Conservation (phyloP, 306 rosid genomes). For the Pachyrhizus erosus region DNA sequence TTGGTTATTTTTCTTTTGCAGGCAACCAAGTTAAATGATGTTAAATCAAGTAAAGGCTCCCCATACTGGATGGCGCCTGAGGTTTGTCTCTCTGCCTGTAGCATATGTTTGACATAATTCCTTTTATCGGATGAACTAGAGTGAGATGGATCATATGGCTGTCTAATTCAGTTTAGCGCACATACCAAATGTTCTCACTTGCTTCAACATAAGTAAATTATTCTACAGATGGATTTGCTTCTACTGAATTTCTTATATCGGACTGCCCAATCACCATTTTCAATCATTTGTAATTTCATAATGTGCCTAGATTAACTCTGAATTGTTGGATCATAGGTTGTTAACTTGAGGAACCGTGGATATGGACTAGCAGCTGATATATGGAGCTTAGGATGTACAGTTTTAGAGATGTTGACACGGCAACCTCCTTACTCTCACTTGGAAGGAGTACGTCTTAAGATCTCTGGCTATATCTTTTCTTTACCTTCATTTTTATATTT, state of each 20-base stretch:
- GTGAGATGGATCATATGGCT: conserved; percentile 18
- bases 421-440: conserved; percentile 61
- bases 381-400: conserved; percentile 68
- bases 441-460: conserved; percentile 57
- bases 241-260: neutral
- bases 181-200: neutral
- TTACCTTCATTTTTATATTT: neutral
- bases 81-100: conserved; percentile 42
- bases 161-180: neutral
- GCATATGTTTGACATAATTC: conserved; percentile 5
- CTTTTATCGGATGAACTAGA: conserved; percentile 31
- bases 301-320: no score
- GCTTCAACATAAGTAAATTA: no score
- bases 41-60: conserved; percentile 62
- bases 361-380: conserved; percentile 62
- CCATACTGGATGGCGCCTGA: conserved; percentile 71
- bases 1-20: conserved; percentile 33
- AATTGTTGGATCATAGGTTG: conserved; percentile 49
- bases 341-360: conserved; percentile 48
- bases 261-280: neutral
- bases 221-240: neutral
- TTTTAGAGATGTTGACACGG: conserved; percentile 58
- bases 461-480: conserved; percentile 7
- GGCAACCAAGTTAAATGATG: conserved; percentile 58
- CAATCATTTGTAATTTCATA: conserved; percentile 8